Conservation (phyloP, 2,329 filamentous ascomycete genomes). For the Aureobasidium sp. region DNA sequence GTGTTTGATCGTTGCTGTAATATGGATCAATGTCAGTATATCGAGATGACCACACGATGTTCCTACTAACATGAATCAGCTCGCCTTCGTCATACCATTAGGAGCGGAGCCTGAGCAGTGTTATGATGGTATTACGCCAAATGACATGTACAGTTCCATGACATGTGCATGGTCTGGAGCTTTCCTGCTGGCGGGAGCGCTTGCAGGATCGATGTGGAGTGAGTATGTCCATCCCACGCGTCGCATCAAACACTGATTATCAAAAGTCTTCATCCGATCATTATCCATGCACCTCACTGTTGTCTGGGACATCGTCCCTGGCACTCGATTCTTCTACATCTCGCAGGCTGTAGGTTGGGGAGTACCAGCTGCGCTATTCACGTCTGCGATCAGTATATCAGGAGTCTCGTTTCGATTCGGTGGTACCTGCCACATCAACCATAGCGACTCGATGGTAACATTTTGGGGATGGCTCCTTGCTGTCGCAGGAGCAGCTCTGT, state of each 20-base stretch:
- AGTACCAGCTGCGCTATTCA: slow-evolving; percentile 67
- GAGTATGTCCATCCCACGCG: slow-evolving; percentile 22
- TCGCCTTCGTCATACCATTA: slow-evolving; percentile 86
- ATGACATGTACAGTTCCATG: slow-evolving; percentile 76
- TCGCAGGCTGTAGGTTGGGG: slow-evolving; percentile 78
- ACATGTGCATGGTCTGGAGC: slow-evolving; percentile 85
- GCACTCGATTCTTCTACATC: slow-evolving; percentile 80
- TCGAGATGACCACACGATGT: slow-evolving; percentile 30
- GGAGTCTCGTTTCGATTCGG: slow-evolving; percentile 95
- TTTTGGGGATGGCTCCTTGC: slow-evolving; percentile 87
- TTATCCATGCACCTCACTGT: slow-evolving; percentile 94
- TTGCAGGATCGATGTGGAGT: slow-evolving; percentile 78
- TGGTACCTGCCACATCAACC: slow-evolving; percentile 88
- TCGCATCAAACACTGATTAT: not conserved
- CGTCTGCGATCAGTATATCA: slow-evolving; percentile 71
- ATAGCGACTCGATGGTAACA: slow-evolving; percentile 69
- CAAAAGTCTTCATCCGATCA: slow-evolving; percentile 68
- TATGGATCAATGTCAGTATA: slow-evolving; percentile 74
- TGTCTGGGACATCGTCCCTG: slow-evolving; percentile 91
- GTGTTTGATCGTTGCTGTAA: slow-evolving; percentile 67
- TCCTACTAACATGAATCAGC: slow-evolving; percentile 52
- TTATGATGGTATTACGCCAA: slow-evolving; percentile 81
- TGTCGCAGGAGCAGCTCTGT: slow-evolving; percentile 66
- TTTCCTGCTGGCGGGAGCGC: slow-evolving; percentile 78
- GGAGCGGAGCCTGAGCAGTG: slow-evolving; percentile 74